Evolutionary conservation across 352 stramenopile species (phyloP), one percentile per base, ranked within the genome.

Genomic region (Thalassiosira exigua): DNA sequence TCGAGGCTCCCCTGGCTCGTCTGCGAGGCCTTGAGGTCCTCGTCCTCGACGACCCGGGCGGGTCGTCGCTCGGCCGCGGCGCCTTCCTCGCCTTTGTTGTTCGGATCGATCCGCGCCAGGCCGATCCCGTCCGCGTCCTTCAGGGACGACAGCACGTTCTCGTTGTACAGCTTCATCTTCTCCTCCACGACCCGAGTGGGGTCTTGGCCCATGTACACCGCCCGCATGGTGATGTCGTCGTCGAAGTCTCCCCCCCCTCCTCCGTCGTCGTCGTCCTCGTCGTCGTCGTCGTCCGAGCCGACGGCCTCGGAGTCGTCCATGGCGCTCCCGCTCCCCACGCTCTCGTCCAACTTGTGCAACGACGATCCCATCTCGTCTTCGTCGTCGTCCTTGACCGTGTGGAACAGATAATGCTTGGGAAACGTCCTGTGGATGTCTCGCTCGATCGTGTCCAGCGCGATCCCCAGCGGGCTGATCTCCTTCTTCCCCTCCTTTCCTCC

Each of bases 381-480:
- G 3, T 71, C 67, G 0, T 67, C 57, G 29, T 71, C 66, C 3
- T 81, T 77, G 27, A 86, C 70, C 75, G 86, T 79, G 51, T 85
- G 82, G 77, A 95, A 95, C 29, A 95, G 70, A 48, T 84, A 84
- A 71, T 95, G 90, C 29, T 86, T 84, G 4, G 92, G 92, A 81
- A 91, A 95, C 3, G 91, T 96, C 29, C 91, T 75, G 75, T 89
- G 75, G 56, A 96, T 89, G 78, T 96, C 92, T 7, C 89, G 67
- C 36, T 93, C 87, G 74, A 96, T 96, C n/a, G 85, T 92, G 29
- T 92, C 87, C 53, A 83, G 67, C 2, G 66, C 52, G 21, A 48
- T n/a, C 27, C 44, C 21, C 26, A 29, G 4, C 22, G 24, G 54
- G 11, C 54, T 30, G 33, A 27, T 62, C 29, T 62, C 41, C 29